Evolutionary conservation across 306 rosid genomes (phyloP).

Genomic region (Cucumis cinereus): DNA sequence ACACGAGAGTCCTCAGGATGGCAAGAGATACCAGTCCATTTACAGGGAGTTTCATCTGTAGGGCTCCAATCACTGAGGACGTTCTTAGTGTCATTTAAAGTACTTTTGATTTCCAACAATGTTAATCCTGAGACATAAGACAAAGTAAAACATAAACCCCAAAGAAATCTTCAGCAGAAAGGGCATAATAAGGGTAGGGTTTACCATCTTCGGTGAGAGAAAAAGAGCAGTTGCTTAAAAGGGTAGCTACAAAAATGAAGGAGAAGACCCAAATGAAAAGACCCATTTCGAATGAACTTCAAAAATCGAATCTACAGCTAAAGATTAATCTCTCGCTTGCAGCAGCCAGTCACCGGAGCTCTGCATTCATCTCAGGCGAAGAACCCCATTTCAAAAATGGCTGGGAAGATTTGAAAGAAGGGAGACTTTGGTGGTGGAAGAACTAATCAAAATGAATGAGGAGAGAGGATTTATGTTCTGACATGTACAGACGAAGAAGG

Average conservation of each 20-base stretch:
- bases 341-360: not conserved
- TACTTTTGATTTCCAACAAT: conserved; percentile 62
- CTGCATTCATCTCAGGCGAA: not conserved
- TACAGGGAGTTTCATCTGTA: conserved; percentile 68
- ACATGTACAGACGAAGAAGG: not conserved
- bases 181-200: not conserved
- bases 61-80: conserved; percentile 63
- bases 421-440: not conserved
- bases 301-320: not conserved
- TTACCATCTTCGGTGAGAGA: conserved; percentile 81
- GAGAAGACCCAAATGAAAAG: conserved; percentile 20
- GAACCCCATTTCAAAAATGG: not conserved
- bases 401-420: not conserved
- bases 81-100: conserved; percentile 59
- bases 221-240: conserved; percentile 27
- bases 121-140: conserved; percentile 39
- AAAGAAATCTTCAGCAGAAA: not conserved
- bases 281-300: conserved; percentile 25
- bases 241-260: conserved; percentile 17
- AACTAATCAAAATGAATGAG: not conserved
- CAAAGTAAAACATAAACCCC: not conserved
- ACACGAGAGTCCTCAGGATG: conserved; percentile 64
- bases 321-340: not conserved
- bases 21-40: conserved; percentile 90
- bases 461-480: not conserved